Evolutionary conservation across 345 rosid species (phyloP).

Genomic region (Linum lewisii): DNA sequence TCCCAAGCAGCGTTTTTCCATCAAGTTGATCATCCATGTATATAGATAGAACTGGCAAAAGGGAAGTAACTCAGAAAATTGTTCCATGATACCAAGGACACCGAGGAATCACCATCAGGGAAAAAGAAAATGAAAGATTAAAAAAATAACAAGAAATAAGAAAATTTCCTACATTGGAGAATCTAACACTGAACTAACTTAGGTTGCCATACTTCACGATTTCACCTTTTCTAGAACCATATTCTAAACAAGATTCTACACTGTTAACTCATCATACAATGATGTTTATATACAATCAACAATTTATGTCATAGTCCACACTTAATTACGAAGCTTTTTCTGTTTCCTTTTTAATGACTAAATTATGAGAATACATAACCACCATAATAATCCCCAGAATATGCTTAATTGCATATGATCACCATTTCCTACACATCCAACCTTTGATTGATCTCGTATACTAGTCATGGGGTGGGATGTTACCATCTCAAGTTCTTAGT

Average conservation of each 20-base stretch:
- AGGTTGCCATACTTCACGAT: neutral
- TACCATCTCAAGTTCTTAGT: too few relatives aligned
- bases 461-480: neutral
- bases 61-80: neutral
- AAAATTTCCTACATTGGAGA: neutral
- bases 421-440: neutral
- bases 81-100: neutral
- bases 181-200: neutral
- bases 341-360: too few relatives aligned
- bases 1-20: constrained; percentile 85
- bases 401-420: neutral
- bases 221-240: neutral
- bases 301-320: neutral
- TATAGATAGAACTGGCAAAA: constrained; percentile 47
- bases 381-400: too few relatives aligned
- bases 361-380: too few relatives aligned
- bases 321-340: neutral
- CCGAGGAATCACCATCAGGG: neutral
- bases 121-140: constrained; percentile 2
- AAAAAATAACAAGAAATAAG: neutral
- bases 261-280: neutral
- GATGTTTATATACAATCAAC: neutral
- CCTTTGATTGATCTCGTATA: neutral
- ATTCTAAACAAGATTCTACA: neutral
- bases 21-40: constrained; percentile 99